Evolutionary conservation across 257 asterid genomes (phyloP).

Genomic region (Oldenlandia corymbosa): DNA sequence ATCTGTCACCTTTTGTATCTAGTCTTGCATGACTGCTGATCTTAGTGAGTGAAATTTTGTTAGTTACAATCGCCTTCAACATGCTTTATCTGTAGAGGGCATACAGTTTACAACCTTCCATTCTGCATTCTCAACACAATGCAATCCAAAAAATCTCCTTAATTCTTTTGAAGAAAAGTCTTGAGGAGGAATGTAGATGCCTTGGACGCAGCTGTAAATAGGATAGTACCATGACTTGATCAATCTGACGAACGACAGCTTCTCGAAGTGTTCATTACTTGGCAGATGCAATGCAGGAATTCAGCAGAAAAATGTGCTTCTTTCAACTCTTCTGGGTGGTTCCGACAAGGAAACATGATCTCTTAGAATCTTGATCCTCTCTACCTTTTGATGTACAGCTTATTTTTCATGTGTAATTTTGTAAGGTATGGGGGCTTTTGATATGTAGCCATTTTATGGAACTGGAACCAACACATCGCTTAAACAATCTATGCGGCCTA

Average conservation of each 20-base stretch:
- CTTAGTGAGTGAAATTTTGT: not conserved
- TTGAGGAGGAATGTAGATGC: conserved; percentile 83
- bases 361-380: too few species aligned
- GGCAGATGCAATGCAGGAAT: not conserved
- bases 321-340: not conserved
- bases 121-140: not conserved
- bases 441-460: too few species aligned
- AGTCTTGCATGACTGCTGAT: not conserved
- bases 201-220: conserved; percentile 69
- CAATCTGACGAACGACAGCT: not conserved
- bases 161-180: conserved; percentile 47
- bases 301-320: not conserved
- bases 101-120: too few species aligned
- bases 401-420: too few species aligned
- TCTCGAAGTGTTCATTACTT: too few species aligned
- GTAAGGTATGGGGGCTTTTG: too few species aligned
- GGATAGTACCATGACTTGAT: conserved; percentile 48
- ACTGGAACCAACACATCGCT: too few species aligned
- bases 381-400: too few species aligned
- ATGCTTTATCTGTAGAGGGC: not conserved
- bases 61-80: not conserved
- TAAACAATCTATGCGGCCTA: too few species aligned
- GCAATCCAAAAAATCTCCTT: conserved; percentile 30
- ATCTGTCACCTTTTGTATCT: not conserved
- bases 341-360: too few species aligned